Evolutionary conservation across 768 basidiomycete species (phyloP), one percentile per base, ranked within the genome.

Genomic region (Tricholoma matsutake): DNA sequence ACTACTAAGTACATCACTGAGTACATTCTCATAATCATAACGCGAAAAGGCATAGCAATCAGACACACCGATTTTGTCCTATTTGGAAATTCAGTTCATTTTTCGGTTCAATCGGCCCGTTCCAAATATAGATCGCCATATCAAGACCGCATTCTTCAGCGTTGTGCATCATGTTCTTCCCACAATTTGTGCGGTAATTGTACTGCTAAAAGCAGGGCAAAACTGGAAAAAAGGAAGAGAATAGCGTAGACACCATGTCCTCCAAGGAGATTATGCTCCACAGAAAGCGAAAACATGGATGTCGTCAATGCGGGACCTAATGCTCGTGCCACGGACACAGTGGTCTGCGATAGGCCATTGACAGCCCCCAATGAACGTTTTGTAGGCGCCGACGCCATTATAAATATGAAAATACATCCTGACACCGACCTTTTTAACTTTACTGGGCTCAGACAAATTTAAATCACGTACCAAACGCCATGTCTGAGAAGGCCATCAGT

Each of bases 341-440:
- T 71, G 11, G 80, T 85, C 65, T 86, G 85, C 1, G 79, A 75
- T 18, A 86, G 72, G 2, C 86, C 86, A 59, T 87, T 85, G 2
- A 81, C 81, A 6, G 84, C 81, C 6, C 86, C 86, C 3, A 87
- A 74, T 0, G 83, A 81, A 18, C 73, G 74, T 57, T 77, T 80
- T 59, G 79, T 80, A 0, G 86, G 85, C 1, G 85, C 74, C 0
- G 83, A 80, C 28, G 77, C 75, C 3, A 80, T 85, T 56, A 86
- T 71, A 58, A 79, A 84, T 63, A 86, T 78, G 49, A 81, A 82
- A 14, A 82, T 78, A 52, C 80, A 80, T 20, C 78, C 85, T 84
- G 3, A 59, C 4, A n/a, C 56, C 29, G 4, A 10, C 60, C 53
- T 58, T n/a, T 53, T n/a, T 8, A 43, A n/a, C 29, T 5, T 3